Base-by-base conservation (phyloP, 2,329 filamentous ascomycete genomes). In the Colletotrichum tropicale region DNA sequence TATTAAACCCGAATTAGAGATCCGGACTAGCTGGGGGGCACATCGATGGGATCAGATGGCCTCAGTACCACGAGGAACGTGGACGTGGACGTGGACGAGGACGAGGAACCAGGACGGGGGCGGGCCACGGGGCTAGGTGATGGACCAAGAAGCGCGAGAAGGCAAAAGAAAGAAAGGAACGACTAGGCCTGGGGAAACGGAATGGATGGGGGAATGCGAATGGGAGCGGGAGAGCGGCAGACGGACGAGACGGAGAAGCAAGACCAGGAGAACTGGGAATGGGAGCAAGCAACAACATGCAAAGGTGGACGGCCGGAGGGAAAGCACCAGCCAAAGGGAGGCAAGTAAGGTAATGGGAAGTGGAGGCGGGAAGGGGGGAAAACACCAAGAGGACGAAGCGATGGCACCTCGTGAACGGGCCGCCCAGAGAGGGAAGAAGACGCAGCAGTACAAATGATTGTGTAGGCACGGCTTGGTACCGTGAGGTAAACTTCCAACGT, bases 1-100 rank as follows among this genome's bases (percentile, higher is more conserved):
- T 81, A 81, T 82, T 81, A 75, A 76, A 77, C 72, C 72, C 75
- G 75, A 69, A 77, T 77, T 72, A 77, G 68, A 75, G 72, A 77
- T 68, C 43, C 65, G 73, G 73, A 72, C 75, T 75, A 77, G 72
- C 71, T 69, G 71, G 74, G 71, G 74, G 74, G 66, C 71, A 62
- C 71, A 18, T 76, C 60, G 71, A 76, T 70, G 74, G 71, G 71
- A 76, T 76, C 71, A 75, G 74, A 76, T 76, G 74, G 71, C 71
- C 65, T 75, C 76, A 73, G 74, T 66, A 70, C 71, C 71, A 75
- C 64, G 71, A 76, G 74, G 77, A 79, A 79, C 76, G 77, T 77
- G 78, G 79, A 68, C 43, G 34, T 24, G 73, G 69, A 12, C 38
- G 38, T 6, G 38, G 38, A 34, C 32, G 43, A n/a, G 73, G 69